Evolutionary conservation across 495 filamentous ascomycete species (phyloP).

Genomic region (Venustampulla echinocandica): DNA sequence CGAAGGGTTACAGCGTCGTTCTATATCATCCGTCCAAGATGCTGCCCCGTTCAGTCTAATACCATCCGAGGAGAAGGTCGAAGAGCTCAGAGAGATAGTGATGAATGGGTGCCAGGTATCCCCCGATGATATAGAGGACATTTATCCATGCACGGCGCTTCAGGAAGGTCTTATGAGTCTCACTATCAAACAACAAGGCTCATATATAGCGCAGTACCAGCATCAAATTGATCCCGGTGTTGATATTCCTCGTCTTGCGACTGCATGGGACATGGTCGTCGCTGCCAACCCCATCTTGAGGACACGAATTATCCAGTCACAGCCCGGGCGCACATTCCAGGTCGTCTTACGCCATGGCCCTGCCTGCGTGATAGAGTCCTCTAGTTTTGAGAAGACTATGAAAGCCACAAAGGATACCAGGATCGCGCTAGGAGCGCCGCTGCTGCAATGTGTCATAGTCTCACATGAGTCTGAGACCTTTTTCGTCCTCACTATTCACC

Average conservation of each 20-base stretch:
- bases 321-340: too few species aligned
- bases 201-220: background rate
- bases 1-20: too few species aligned
- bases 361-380: constrained; percentile 24
- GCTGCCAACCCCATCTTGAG: constrained; percentile 45
- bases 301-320: constrained; percentile 43
- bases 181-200: background rate
- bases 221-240: background rate
- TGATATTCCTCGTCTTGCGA: constrained; percentile 37
- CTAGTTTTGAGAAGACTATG: constrained; percentile 24
- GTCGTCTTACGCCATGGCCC: constrained; percentile 36
- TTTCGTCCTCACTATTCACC: constrained; percentile 55
- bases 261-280: constrained; percentile 34
- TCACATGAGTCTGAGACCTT: constrained; percentile 27
- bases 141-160: constrained; percentile 3
- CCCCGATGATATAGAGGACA: too few species aligned
- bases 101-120: too few species aligned
- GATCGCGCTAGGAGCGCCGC: constrained; percentile 53
- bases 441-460: constrained; percentile 39
- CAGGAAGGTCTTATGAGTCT: constrained; percentile 6
- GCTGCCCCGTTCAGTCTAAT: too few species aligned
- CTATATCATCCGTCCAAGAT: too few species aligned
- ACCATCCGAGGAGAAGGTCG: too few species aligned
- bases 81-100: too few species aligned
- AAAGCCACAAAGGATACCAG: too few species aligned